Conservation (phyloP, 305 asterid genomes). For the Fraxinus xanthoxyloides region DNA sequence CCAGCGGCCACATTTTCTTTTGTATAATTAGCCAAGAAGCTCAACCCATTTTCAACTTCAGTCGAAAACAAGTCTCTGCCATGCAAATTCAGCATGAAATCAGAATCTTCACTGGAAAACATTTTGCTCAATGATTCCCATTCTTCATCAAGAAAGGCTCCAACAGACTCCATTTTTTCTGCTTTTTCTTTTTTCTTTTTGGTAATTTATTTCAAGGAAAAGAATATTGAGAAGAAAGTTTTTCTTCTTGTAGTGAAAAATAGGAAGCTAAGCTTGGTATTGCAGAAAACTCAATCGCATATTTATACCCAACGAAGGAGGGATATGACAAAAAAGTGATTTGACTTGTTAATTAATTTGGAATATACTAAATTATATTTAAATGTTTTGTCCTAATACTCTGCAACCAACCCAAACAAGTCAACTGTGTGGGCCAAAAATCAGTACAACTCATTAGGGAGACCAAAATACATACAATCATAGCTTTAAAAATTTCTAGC, state of each 20-base stretch:
- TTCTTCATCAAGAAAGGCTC: conserved; percentile 62
- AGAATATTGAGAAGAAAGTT: background rate
- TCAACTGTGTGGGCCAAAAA: conserved; percentile 49
- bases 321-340: conserved; percentile 13
- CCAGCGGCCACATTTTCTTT: conserved; percentile 20
- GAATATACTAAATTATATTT: conserved; percentile 11
- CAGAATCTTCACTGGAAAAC: conserved; percentile 44
- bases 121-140: conserved; percentile 63
- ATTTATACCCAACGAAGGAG: conserved; percentile 45
- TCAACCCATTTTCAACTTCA: background rate
- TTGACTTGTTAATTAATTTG: conserved; percentile 26
- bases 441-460: conserved; percentile 57
- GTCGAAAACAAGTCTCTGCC: conserved; percentile 15
- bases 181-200: background rate
- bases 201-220: background rate
- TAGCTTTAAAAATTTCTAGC: conserved; percentile 14
- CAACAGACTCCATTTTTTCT: conserved; percentile 47
- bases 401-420: conserved; percentile 44
- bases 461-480: conserved; percentile 43
- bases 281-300: conserved; percentile 21
- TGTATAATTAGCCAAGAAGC: conserved; percentile 13
- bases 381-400: conserved; percentile 28
- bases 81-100: conserved; percentile 34
- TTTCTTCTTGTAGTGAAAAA: conserved; percentile 3
- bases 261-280: conserved; percentile 21